These are phyloP conservation scores for Tuber indicum DNA, from an alignment of 495 filamentous ascomycete species.

Conservation along the genomic window DNA sequence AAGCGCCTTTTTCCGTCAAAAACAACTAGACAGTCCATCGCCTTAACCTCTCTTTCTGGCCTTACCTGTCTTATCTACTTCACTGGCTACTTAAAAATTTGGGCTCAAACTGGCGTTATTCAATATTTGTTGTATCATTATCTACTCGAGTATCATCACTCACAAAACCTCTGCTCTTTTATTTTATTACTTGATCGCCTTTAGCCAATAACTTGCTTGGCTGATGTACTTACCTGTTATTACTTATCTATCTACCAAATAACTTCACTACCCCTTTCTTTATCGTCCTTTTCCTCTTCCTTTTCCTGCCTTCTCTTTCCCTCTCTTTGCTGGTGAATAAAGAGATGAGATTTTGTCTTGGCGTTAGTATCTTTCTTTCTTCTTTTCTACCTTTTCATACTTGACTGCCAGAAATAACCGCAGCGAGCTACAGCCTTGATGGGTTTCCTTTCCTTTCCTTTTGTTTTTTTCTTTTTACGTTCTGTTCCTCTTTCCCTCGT, in stretches of 20 bases:
- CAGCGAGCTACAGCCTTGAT: not conserved
- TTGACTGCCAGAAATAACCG: not conserved
- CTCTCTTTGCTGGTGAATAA: not conserved
- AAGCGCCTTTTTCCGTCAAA: not conserved
- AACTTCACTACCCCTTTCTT: slow-evolving; percentile 5
- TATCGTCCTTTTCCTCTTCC: slow-evolving; percentile 4
- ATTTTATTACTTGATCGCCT: not conserved
- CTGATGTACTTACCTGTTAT: not conserved
- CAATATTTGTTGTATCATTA: not conserved
- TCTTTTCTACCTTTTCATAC: slow-evolving; percentile 13
- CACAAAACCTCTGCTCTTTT: not conserved
- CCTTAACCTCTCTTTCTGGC: not conserved
- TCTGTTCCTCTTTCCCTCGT: not conserved
- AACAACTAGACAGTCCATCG: not conserved
- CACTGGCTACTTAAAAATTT: not conserved
- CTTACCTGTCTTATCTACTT: not conserved
- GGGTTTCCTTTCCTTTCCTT: slow-evolving; percentile 8
- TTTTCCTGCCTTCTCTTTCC: slow-evolving; percentile 3
- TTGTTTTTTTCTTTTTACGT: not conserved
- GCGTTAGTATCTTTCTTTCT: slow-evolving; percentile 26
- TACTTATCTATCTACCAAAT: not conserved
- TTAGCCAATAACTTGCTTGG: not conserved
- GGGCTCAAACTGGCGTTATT: not conserved
- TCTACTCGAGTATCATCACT: not conserved
- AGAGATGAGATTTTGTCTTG: not conserved